phyloP scores from a whole-genome alignment of 768 basidiomycete genomes.

The Lentinula edodes region DNA sequence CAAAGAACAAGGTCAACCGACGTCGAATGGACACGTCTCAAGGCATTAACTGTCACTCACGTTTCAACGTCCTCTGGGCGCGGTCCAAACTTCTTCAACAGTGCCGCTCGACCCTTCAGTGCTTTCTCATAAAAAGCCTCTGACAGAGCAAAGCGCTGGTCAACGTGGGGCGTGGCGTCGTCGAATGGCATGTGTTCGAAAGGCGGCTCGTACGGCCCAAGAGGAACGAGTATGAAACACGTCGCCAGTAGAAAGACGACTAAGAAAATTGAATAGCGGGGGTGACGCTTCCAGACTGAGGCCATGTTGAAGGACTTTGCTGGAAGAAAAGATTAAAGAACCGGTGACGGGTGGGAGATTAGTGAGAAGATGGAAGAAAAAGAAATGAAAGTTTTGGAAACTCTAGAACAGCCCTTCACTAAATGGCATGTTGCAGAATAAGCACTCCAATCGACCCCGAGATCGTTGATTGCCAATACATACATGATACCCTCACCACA shows the following conservation, averaged over 20 bases:
- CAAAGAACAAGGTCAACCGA: background rate
- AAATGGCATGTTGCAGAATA: background rate
- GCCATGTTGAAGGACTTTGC: constrained; percentile 1
- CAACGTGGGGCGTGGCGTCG: background rate
- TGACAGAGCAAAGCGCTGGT: background rate
- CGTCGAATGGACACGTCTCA: background rate
- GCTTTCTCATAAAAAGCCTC: background rate
- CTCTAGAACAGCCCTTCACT: background rate
- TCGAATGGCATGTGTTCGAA: background rate
- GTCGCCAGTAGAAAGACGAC: background rate
- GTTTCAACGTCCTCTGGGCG: background rate
- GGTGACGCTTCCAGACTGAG: constrained; percentile 1
- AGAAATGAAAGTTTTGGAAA: background rate
- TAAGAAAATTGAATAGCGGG: background rate
- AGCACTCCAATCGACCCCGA: background rate
- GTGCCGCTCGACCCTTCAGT: background rate
- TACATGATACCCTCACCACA: no score
- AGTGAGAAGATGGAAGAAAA: background rate
- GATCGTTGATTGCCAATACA: background rate
- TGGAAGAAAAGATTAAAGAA: background rate
- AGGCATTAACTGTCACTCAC: background rate
- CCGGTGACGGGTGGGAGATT: background rate
- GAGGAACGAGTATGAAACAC: background rate
- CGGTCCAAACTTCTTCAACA: background rate
- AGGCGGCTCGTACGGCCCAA: background rate